phyloP scores from a whole-genome alignment of 495 filamentous ascomycete species.

The Symbiotaphrina buchneri region DNA sequence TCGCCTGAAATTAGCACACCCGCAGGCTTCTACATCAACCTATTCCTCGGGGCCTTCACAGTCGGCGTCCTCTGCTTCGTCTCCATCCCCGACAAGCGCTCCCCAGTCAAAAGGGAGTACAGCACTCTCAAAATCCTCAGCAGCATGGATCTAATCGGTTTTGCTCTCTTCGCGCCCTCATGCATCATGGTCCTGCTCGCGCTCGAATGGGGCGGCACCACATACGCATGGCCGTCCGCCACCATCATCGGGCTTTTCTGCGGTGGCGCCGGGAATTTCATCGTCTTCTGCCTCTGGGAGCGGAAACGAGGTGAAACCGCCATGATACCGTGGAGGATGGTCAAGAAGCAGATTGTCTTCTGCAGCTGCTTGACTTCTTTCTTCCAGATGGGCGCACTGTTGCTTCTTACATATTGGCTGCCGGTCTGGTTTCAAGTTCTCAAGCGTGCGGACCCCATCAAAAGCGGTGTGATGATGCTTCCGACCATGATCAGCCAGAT shows the following conservation, averaged over 20 bases:
- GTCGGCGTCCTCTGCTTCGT: constrained; percentile 15
- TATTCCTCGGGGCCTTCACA: constrained; percentile 16
- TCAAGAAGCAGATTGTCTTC: no score
- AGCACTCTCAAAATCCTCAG: constrained; percentile 8
- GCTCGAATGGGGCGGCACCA: constrained; percentile 35
- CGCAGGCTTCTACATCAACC: constrained; percentile 21
- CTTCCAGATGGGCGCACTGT: no score
- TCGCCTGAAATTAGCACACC: no score
- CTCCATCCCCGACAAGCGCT: constrained; percentile 9
- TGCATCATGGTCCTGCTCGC: constrained; percentile 32
- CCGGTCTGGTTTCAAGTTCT: constrained; percentile 3
- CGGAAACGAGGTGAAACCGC: constrained; percentile 6
- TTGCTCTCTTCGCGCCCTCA: constrained; percentile 22
- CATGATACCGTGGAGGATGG: constrained; percentile 48
- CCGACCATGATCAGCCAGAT: neutral
- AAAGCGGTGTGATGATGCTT: constrained; percentile 2
- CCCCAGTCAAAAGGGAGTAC: constrained; percentile 5
- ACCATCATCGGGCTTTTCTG: constrained; percentile 29
- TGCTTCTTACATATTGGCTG: neutral
- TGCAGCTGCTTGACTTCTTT: no score
- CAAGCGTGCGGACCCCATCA: neutral
- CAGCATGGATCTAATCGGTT: constrained; percentile 15
- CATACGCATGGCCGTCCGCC: constrained; percentile 27
- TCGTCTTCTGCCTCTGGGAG: constrained; percentile 21
- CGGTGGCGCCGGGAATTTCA: constrained; percentile 21